These are phyloP conservation scores for Actinomucor elegans DNA, from an alignment of 371 early-diverging fungal genomes.

Conservation along the genomic window DNA sequence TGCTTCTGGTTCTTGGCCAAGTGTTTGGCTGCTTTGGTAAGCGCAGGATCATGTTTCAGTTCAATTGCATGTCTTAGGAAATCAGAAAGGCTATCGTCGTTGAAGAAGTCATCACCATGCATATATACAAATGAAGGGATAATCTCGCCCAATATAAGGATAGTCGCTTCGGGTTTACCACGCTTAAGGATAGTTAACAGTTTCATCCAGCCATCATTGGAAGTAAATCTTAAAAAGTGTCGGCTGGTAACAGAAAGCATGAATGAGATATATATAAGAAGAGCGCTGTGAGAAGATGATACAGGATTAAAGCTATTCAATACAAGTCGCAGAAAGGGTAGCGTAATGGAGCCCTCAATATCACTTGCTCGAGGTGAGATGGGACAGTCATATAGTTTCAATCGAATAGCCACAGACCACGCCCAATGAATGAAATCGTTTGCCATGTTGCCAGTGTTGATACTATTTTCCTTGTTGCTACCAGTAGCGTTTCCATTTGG, in stretches of 20 bases:
- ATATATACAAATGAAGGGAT: conserved; percentile 50
- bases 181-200: conserved; percentile 40
- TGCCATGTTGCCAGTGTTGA: conserved; percentile 8
- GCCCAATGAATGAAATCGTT: conserved; percentile 52
- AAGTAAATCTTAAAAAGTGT: conserved; percentile 50
- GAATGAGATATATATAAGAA: conserved; percentile 46
- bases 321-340: conserved; percentile 33
- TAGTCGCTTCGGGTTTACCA: conserved; percentile 35
- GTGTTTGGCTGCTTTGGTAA: conserved; percentile 30
- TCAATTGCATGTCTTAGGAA: conserved; percentile 41
- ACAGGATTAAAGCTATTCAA: conserved; percentile 21
- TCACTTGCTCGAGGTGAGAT: conserved; percentile 33
- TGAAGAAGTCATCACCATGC: conserved; percentile 55
- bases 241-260: conserved; percentile 53
- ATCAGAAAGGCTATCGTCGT: conserved; percentile 31
- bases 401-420: conserved; percentile 42
- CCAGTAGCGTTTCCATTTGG: conserved; percentile 14
- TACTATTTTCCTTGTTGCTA: not conserved
- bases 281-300: conserved; percentile 37
- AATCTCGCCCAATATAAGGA: conserved; percentile 35
- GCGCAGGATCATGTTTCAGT: conserved; percentile 47
- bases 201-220: conserved; percentile 53
- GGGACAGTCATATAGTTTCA: conserved; percentile 49
- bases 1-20: not conserved
- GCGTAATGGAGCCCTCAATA: conserved; percentile 31